These are phyloP conservation scores for Claviceps maximensis DNA, from an alignment of 2,329 filamentous ascomycete species.

Conservation along the genomic window DNA sequence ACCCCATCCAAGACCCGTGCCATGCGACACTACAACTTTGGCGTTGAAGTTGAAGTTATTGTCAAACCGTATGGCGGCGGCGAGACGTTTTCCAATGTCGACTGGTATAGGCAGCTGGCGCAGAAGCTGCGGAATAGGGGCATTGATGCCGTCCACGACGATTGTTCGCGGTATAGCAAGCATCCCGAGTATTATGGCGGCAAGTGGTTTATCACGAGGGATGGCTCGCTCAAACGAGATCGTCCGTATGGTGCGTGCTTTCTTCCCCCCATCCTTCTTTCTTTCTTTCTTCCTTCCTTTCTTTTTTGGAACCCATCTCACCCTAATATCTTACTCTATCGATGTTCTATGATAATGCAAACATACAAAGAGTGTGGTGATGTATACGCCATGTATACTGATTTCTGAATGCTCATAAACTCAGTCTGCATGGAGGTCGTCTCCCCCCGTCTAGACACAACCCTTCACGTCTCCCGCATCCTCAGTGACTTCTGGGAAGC, in stretches of 20 bases:
- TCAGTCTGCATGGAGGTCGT: conserved; percentile 29
- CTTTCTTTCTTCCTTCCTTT: neutral
- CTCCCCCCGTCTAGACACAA: conserved; percentile 25
- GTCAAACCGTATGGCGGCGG: conserved; percentile 23
- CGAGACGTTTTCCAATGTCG: conserved; percentile 24
- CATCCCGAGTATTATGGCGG: conserved; percentile 28
- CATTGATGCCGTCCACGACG: conserved; percentile 24
- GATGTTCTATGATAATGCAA: too few relatives aligned
- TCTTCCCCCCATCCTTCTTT: too few relatives aligned
- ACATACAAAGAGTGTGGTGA: neutral
- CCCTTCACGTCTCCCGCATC: conserved; percentile 17
- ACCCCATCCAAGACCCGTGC: neutral
- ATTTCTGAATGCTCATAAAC: neutral
- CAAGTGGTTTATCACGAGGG: conserved; percentile 28
- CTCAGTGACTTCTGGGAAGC: conserved; percentile 28
- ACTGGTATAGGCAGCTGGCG: conserved; percentile 27
- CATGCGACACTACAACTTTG: conserved; percentile 25
- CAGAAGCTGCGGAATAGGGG: conserved; percentile 25
- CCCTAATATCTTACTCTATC: too few relatives aligned
- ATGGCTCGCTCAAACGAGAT: conserved; percentile 25
- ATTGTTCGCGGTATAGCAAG: conserved; percentile 25
- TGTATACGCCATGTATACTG: neutral
- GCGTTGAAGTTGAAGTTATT: conserved; percentile 26
- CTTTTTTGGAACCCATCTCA: neutral
- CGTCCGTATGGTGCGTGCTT: conserved; percentile 19